Percentiles rank a stretch among this genome's conserved stretches.
These are phyloP conservation scores for Xylaria sp. DNA, from an alignment of 2,329 filamentous ascomycete genomes.

Conservation along the genomic window DNA sequence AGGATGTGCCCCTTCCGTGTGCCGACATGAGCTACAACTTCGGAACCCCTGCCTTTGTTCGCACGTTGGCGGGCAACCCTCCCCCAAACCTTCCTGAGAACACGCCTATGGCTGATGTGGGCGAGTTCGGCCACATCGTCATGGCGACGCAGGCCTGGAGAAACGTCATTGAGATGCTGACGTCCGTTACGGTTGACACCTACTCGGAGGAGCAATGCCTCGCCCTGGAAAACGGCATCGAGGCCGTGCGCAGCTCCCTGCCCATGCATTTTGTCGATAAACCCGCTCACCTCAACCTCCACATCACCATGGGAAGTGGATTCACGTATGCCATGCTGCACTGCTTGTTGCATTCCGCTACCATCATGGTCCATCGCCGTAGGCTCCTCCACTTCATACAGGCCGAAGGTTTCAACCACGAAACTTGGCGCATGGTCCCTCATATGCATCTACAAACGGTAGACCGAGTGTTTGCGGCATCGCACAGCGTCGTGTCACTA, in stretches of 20 bases:
- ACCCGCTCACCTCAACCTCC: slow-evolving; percentile 64
- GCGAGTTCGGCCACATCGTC: slow-evolving; percentile 67
- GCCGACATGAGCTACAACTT: slow-evolving; percentile 68
- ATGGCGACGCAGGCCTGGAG: slow-evolving; percentile 66
- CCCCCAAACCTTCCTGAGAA: slow-evolving; percentile 48
- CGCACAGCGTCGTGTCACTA: slow-evolving; percentile 63
- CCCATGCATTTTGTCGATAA: slow-evolving; percentile 67
- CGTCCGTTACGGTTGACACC: slow-evolving; percentile 55
- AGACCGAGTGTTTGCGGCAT: slow-evolving; percentile 63
- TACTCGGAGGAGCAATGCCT: slow-evolving; percentile 61
- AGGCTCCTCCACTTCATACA: slow-evolving; percentile 64
- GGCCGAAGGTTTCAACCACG: slow-evolving; percentile 56
- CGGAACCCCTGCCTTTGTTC: slow-evolving; percentile 63
- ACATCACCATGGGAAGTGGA: slow-evolving; percentile 69
- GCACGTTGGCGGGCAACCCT: slow-evolving; percentile 55
- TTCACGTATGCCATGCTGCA: slow-evolving; percentile 68
- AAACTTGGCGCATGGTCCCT: slow-evolving; percentile 58
- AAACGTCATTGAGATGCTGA: slow-evolving; percentile 66
- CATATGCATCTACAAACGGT: slow-evolving; percentile 58
- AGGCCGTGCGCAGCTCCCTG: slow-evolving; percentile 58
- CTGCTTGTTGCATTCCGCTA: slow-evolving; percentile 64
- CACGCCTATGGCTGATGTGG: slow-evolving; percentile 56
- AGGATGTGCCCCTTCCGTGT: slow-evolving; percentile 63
- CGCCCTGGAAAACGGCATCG: slow-evolving; percentile 59
- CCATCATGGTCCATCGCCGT: slow-evolving; percentile 65